phyloP scores from a whole-genome alignment of 2,329 filamentous ascomycete genomes.

The Sclerotinia spermophila region DNA sequence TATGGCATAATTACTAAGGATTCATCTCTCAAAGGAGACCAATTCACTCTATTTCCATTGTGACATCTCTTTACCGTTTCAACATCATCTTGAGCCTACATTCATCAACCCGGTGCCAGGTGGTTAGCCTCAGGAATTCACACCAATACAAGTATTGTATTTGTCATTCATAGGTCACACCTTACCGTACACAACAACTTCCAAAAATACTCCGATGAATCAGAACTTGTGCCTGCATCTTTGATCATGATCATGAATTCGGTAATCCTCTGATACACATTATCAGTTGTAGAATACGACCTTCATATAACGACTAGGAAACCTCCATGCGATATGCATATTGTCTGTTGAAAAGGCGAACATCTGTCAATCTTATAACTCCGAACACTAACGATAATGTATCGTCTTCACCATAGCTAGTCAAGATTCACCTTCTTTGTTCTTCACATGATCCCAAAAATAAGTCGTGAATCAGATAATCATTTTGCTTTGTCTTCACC shows the following conservation, averaged over 20 bases:
- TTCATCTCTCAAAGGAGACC: not conserved
- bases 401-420: not conserved
- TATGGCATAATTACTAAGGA: not conserved
- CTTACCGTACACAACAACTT: not conserved
- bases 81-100: not conserved
- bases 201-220: not conserved
- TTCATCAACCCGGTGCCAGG: not conserved
- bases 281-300: not conserved
- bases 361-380: not conserved
- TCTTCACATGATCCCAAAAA: not conserved
- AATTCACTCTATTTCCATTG: not conserved
- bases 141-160: not conserved
- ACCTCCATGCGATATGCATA: not conserved
- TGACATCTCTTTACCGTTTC: not conserved
- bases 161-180: not conserved
- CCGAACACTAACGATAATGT: not conserved
- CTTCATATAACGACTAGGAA: not conserved
- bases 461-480: conserved; percentile 1
- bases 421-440: conserved; percentile 8
- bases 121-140: not conserved
- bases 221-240: not conserved
- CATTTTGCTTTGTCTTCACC: conserved; percentile 5
- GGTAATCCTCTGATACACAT: not conserved
- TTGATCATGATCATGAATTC: not conserved
- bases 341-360: not conserved